These are phyloP conservation scores for Fusarium phyllophilum DNA, from an alignment of 2,329 filamentous ascomycete genomes.

Conservation along the genomic window DNA sequence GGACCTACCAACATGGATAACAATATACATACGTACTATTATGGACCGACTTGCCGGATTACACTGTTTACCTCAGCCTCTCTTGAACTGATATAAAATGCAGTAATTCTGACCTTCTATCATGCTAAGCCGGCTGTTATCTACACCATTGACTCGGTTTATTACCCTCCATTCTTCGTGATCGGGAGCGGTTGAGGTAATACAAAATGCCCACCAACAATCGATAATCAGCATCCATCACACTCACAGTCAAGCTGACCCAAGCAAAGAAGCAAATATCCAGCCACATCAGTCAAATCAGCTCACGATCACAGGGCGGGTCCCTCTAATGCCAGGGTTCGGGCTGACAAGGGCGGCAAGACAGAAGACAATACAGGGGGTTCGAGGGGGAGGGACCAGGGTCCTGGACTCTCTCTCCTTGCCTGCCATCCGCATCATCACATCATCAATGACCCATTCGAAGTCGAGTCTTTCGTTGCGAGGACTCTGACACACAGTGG, in stretches of 20 bases:
- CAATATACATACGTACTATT: neutral
- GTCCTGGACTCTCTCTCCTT: slow-evolving; percentile 14
- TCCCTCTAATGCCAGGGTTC: slow-evolving; percentile 24
- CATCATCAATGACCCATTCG: slow-evolving; percentile 1
- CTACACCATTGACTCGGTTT: neutral
- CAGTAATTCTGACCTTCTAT: neutral
- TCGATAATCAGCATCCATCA: slow-evolving; percentile 14
- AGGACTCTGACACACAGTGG: slow-evolving; percentile 20
- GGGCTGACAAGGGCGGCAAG: slow-evolving; percentile 34
- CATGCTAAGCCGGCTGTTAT: neutral
- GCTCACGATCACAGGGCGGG: slow-evolving; percentile 31
- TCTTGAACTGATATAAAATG: neutral
- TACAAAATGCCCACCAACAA: slow-evolving; percentile 14
- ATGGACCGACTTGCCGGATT: neutral
- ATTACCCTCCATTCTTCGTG: neutral
- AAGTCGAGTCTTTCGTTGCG: slow-evolving; percentile 8
- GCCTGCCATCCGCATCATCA: slow-evolving; percentile 8
- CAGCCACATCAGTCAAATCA: slow-evolving; percentile 31
- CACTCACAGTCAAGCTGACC: slow-evolving; percentile 6
- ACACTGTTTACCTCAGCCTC: neutral
- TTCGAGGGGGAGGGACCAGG: slow-evolving; percentile 21
- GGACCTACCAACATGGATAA: slow-evolving; percentile 1
- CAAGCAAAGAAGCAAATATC: slow-evolving; percentile 33
- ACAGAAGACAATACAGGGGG: slow-evolving; percentile 26
- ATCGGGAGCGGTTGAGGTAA: slow-evolving; percentile 5